Base-by-base conservation (phyloP, 2,329 filamentous ascomycete species). In the Helotiales sp. region DNA sequence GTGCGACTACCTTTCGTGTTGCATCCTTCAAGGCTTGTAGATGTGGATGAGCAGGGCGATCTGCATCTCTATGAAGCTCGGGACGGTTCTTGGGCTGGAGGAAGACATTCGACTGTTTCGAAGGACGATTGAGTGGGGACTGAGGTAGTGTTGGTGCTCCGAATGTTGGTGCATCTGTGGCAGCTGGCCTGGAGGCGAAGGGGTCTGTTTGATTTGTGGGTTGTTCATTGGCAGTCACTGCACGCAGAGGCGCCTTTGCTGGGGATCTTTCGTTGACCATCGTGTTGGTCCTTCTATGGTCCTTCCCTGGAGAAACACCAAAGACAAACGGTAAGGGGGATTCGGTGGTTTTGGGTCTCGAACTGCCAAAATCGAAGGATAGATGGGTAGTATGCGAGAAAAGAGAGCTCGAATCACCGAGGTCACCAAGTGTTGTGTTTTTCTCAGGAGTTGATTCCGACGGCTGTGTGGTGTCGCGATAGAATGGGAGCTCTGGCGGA, bases 241-340 rank as follows among this genome's bases (percentile, higher is more conserved):
- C 57, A 10, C 59, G 57, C 9, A 68, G 54, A 31, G 65, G 61
- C 4, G 57, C 66, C 61, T 71, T 72, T 24, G 67, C 67, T 57
- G 70, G 68, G 42, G 65, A 67, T 64, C 66, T 58, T 61, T 72
- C 70, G 48, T 70, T 71, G 46, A 71, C 70, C 70, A 72, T 72
- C 33, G 58, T 66, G 58, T 42, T 57, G 36, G 33, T 24, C 5
- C 46, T 49, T n/a, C 17, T 7, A 27, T 42, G 54, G 12, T 13
- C 6, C 30, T 54, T 29, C 5, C 22, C 54, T 44, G 62, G 47
- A 15, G 58, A 57, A 55, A 55, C 54, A 9, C 62, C 61, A 42
- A 62, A 66, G 7, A 63, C 59, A 38, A 65, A 65, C 10, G 63
- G 59, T 33, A 67, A 61, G 5, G 63, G 58, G 29, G 57, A 60